phyloP scores from a whole-genome alignment of 23 red algal species.

The Gracilaria domingensis region DNA sequence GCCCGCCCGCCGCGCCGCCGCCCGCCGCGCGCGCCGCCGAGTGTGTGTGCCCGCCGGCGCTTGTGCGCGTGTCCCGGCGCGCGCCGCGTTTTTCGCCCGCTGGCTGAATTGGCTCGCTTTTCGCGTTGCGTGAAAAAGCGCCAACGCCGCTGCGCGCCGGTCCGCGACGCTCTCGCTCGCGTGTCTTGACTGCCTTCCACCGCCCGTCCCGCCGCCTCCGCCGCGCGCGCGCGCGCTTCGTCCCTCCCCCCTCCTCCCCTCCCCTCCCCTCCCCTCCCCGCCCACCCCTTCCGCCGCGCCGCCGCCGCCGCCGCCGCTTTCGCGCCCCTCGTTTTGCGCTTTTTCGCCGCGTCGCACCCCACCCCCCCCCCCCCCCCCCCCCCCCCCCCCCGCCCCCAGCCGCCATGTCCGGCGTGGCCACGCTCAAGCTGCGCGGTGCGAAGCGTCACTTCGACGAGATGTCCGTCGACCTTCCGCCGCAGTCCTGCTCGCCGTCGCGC shows the following conservation, averaged over 20 bases:
- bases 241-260: too few relatives aligned
- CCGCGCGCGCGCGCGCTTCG: too few relatives aligned
- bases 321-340: too few relatives aligned
- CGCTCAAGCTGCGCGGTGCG: conserved; percentile 61
- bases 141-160: too few relatives aligned
- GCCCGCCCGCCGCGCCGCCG: neutral
- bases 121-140: too few relatives aligned
- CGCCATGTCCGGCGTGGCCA: conserved; percentile 72
- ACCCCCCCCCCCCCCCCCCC: neutral
- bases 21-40: neutral
- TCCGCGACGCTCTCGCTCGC: too few relatives aligned
- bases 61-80: neutral
- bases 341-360: too few relatives aligned
- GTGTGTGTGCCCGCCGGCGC: neutral
- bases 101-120: neutral
- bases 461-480: conserved; percentile 56
- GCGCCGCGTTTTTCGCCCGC: neutral
- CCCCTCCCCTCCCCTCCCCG: too few relatives aligned
- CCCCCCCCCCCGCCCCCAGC: neutral
- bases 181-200: neutral
- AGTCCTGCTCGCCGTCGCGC: conserved; percentile 50
- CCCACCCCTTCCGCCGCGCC: too few relatives aligned
- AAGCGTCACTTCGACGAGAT: conserved; percentile 77
- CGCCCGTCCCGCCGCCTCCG: neutral
- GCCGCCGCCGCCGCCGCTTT: too few relatives aligned